Evolutionary conservation across 1,139 yeast species (phyloP).

Genomic region (Wickerhamomyces sp.): DNA sequence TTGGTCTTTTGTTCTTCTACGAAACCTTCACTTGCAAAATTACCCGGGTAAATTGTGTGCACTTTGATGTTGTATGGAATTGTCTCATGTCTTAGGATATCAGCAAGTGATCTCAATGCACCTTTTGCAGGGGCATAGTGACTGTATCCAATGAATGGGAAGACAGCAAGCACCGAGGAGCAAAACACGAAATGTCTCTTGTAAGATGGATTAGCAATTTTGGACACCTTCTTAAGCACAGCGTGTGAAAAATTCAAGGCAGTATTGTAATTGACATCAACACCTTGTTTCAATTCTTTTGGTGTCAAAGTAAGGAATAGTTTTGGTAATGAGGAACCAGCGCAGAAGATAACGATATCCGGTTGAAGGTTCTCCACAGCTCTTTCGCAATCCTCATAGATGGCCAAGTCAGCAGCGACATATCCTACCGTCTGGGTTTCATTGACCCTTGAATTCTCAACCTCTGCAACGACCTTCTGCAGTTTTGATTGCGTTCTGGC

Average conservation of each 20-base stretch:
- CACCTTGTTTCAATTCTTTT: conserved; percentile 54
- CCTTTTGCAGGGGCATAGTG: conserved; percentile 90
- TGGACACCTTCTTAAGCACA: conserved; percentile 41
- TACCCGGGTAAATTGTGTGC: conserved; percentile 76
- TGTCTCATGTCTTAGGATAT: conserved; percentile 78
- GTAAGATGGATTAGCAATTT: conserved; percentile 6
- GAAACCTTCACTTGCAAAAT: conserved; percentile 85
- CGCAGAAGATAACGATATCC: conserved; percentile 78
- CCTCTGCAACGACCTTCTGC: conserved; percentile 39
- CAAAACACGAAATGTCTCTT: conserved; percentile 64
- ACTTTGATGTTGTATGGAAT: conserved; percentile 59
- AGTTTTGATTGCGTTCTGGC: conserved; percentile 68
- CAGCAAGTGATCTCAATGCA: conserved; percentile 72
- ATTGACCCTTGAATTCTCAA: conserved; percentile 27
- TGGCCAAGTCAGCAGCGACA: conserved; percentile 62
- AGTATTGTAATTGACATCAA: conserved; percentile 67
- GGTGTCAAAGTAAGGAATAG: conserved; percentile 64
- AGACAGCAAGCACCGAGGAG: conserved; percentile 78
- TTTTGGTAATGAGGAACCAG: conserved; percentile 82
- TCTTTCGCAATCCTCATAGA: conserved; percentile 43
- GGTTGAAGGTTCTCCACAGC: conserved; percentile 43
- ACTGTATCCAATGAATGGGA: conserved; percentile 85
- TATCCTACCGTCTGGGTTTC: conserved; percentile 32
- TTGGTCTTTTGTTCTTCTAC: conserved; percentile 77
- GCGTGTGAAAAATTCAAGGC: conserved; percentile 68